Conservation (phyloP, 2,329 filamentous ascomycete genomes). For the Penicillium sp. region DNA sequence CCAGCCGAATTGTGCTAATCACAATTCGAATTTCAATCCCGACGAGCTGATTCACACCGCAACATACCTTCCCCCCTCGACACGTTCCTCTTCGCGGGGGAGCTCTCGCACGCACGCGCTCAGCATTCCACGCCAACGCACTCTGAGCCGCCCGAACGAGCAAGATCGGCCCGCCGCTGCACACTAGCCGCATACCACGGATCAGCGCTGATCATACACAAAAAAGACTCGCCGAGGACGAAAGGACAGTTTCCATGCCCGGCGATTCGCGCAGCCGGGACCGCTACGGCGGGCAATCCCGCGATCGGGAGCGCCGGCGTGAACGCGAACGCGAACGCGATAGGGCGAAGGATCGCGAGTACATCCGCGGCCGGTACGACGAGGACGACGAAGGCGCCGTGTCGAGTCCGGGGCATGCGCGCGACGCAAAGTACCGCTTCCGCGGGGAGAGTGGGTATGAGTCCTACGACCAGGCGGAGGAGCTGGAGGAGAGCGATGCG, state of each 20-base stretch:
- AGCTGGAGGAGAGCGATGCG: constrained; percentile 20
- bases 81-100: too few species aligned
- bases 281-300: constrained; percentile 27
- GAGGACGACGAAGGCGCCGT: constrained; percentile 14
- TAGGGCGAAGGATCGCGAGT: constrained; percentile 15
- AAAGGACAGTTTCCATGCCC: too few species aligned
- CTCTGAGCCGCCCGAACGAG: background rate
- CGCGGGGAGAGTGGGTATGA: constrained; percentile 23
- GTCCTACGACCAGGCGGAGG: constrained; percentile 24
- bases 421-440: constrained; percentile 21
- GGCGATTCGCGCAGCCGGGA: constrained; percentile 35
- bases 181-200: constrained; percentile 3
- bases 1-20: too few species aligned
- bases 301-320: constrained; percentile 23
- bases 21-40: background rate
- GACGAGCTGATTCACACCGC: background rate
- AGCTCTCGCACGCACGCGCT: too few species aligned
- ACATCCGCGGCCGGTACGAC: constrained; percentile 19
- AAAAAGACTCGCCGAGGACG: constrained; percentile 14
- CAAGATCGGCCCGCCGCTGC: constrained; percentile 1
- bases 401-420: constrained; percentile 15
- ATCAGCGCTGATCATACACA: background rate
- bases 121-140: background rate
- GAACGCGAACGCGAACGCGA: constrained; percentile 14
- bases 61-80: background rate